Evolutionary conservation across 2,329 filamentous ascomycete genomes (phyloP), one percentile per base, ranked within the genome.

Genomic region (Botrytis hyacinthi): DNA sequence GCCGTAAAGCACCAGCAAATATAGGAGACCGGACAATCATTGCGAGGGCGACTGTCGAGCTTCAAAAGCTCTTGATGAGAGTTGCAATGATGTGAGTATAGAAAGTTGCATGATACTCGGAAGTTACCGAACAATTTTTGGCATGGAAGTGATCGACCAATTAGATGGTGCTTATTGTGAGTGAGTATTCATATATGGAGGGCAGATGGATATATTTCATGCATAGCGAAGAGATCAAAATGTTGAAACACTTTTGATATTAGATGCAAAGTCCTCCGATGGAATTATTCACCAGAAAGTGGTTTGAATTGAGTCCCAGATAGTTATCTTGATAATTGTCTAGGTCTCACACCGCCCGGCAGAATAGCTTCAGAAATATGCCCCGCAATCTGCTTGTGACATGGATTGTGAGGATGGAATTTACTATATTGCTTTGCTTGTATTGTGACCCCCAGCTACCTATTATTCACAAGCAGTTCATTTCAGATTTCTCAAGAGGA

Each of bases 1-100:
- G 46, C 29, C 70, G 37, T 60, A 68, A 37, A 35, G 65, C 35
- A 7, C 70, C 32, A 46, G 37, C 32, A 68, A 66, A 22, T 37
- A 68, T 10, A 29, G 70, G 70, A 59, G 70, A 72, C 70, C 70
- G 70, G 20, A 72, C 65, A 72, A 72, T 72, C 70, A 72, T 72
- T 72, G 61, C 70, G 70, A 35, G 37, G 29, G 42, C 60, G 16
- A 67, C 60, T 72, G 62, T 54, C 65, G 48, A 72, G 70, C 61
- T 59, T 60, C 62, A 40, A 37, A 57, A 72, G 62, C 70, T 22
- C 40, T 72, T 29, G 29, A 68, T 48, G 32, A 68, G 48, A 59
- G 32, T 59, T n/a, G 62, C 37, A 29, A 48, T 68, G 22, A 32
- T 48, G 44, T 35, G 61, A 72, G 48, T 37, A 44, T 57, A 54